Evolutionary conservation across 2,329 filamentous ascomycete species (phyloP), one percentile per base, ranked within the genome.

Genomic region (Phaeosphaeria sp.): DNA sequence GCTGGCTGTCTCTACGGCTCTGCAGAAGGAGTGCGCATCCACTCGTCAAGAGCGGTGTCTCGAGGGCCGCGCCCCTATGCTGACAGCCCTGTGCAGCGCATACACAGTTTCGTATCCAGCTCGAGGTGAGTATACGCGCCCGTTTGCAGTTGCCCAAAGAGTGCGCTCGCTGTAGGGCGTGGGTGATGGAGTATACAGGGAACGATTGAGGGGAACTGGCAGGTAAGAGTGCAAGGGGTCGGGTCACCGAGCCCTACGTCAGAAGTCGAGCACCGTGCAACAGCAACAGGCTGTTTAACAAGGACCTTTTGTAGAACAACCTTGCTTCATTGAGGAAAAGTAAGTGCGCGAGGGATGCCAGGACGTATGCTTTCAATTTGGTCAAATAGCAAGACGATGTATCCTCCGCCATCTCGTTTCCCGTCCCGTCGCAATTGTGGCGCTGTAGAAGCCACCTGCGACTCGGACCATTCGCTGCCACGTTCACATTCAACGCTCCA

Each of bases 21-120:
- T 39, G 21, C 21, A 21, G 17, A 20, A 21, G 22, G n/a, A 20
- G 42, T 48, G 20, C 44, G 43, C 52, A 42, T 20, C 46, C 42
- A 39, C 36, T 11, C 30, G 9, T 36, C 30, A 36, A 13, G 6
- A 36, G 13, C 23, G 39, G 52, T 47, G 51, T 52, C 46, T 49
- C 54, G 17, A 57, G 63, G 67, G 63, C 62, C n/a, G 50, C 43
- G 62, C 68, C 65, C 67, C 58, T 59, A 46, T 43, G 13, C 42
- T 30, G 20, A 44, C 18, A 56, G 46, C 51, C 42, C 49, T 39
- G 41, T 23, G 50, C 54, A 54, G 62, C 54, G 55, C 68, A 71
- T 71, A 57, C 61, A 67, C 62, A 21, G 20, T 30, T 50, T 52
- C 22, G 49, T 44, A 15, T 6, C 48, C 21, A 33, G 21, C n/a